Evolutionary conservation across 164 flowering plant genomes (phyloP), one percentile per base, ranked within the genome.

Genomic region (Macadamia integrifolia): DNA sequence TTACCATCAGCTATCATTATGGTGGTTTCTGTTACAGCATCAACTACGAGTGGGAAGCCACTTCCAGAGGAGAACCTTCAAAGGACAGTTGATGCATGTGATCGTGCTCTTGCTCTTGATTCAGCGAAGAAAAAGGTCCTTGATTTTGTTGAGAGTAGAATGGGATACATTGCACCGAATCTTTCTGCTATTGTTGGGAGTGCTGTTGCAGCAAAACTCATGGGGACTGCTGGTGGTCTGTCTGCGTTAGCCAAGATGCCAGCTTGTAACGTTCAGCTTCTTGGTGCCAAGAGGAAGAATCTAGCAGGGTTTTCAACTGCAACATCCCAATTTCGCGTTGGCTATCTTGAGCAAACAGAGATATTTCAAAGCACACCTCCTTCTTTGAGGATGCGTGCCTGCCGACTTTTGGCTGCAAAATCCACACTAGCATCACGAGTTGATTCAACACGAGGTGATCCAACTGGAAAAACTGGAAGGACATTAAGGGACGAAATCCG

Each of bases 211-310:
- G 98, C 98, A 23, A 93, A 93, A 74, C 84, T 93, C 28, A 91
- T 91, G 94, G 97, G 96, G 15, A 90, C 94, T 53, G 98, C 98
- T 70, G 96, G 98, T 69, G 98, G 98, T 49, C 83, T 93, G 28
- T 23, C 23, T 23, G 23, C 23, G 23, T 23, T 23, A 23, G 23
- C 23, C 23, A 23, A 23, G 23, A 23, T 23, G 23, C 23, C 23
- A 23, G 23, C 23, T 23, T 23, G 23, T 23, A 23, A 23, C 23
- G 23, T 93, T 71, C 98, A 91, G 79, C 88, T 90, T 79, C 95
- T 93, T 70, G 96, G 98, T 64, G 91, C 88, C 23, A 93, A 89
- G 80, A 93, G 61, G 70, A 93, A 90, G 82, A 93, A 79, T 62
- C 75, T 93, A 69, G 97, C 97, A 6, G 98, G 98, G 6, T 93